phyloP scores from a whole-genome alignment of 805 yeast genomes.

The Candida boleticola region DNA sequence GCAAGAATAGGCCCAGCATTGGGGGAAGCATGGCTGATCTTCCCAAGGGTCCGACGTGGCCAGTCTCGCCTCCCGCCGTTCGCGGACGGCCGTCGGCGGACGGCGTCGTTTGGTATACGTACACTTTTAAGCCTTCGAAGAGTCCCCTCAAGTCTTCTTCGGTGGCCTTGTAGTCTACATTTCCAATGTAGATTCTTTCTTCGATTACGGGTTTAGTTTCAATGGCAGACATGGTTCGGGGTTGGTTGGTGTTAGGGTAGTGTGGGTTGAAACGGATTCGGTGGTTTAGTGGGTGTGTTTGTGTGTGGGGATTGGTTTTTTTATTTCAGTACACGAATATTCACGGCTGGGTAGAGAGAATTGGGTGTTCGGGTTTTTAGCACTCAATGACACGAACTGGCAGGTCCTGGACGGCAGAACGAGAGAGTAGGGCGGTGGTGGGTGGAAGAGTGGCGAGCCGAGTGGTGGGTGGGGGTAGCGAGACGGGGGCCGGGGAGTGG shows the following conservation, averaged over 20 bases:
- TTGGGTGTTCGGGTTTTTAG: not conserved
- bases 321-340: not conserved
- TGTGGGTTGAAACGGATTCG: no score
- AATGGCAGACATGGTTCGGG: conserved; percentile 14
- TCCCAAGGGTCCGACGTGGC: no score
- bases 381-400: no score
- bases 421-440: conserved; percentile 1
- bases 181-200: conserved; percentile 45
- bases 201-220: conserved; percentile 27
- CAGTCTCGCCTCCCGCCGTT: no score
- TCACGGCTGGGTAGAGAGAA: not conserved
- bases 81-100: no score
- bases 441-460: not conserved
- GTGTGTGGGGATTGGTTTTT: no score
- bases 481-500: not conserved
- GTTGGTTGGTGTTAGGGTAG: not conserved
- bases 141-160: conserved; percentile 45
- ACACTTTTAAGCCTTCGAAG: conserved; percentile 46
- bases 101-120: no score
- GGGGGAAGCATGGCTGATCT: no score
- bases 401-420: no score
- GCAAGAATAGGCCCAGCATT: no score
- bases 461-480: not conserved
- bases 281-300: no score
- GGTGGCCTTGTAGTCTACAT: conserved; percentile 41